Percentiles rank a stretch among this genome's conserved stretches.
Evolutionary conservation across 495 filamentous ascomycete genomes (phyloP).

Genomic region (Aspergillus cavernicola): DNA sequence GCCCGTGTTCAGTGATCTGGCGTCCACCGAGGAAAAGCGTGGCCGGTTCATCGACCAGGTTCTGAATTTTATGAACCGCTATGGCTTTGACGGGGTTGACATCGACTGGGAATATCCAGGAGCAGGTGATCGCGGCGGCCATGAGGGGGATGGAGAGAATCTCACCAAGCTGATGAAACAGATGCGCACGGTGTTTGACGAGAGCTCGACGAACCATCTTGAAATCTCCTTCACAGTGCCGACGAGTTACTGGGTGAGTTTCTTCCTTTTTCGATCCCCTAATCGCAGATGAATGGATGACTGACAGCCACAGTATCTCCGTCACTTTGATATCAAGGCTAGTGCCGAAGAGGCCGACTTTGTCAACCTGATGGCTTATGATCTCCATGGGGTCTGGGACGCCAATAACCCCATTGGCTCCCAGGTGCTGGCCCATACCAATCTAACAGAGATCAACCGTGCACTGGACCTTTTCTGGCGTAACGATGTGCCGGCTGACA

Average conservation of each 20-base stretch:
- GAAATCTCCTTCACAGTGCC: slow-evolving; percentile 38
- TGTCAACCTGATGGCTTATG: slow-evolving; percentile 55
- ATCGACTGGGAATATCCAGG: slow-evolving; percentile 27
- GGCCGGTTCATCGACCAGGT: slow-evolving; percentile 35
- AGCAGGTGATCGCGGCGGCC: slow-evolving; percentile 42
- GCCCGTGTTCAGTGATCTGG: slow-evolving; percentile 21
- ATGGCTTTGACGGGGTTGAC: slow-evolving; percentile 52
- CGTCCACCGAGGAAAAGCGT: slow-evolving; percentile 18
- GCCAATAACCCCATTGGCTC: slow-evolving; percentile 1
- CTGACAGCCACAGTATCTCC: slow-evolving; percentile 39
- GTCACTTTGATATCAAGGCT: slow-evolving; percentile 28
- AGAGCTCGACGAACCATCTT: slow-evolving; percentile 3
- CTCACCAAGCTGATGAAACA: slow-evolving; percentile 28
- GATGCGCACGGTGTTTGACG: slow-evolving; percentile 18
- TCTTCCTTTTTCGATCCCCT: no score
- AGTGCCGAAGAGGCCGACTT: slow-evolving; percentile 42
- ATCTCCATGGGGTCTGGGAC: slow-evolving; percentile 22
- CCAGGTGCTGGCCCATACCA: slow-evolving; percentile 3
- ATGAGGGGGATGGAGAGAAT: slow-evolving; percentile 34
- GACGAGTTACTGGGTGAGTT: no score
- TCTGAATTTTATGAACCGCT: slow-evolving; percentile 32
- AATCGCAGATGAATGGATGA: no score
- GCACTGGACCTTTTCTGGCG: not conserved
- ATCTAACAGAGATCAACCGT: slow-evolving; percentile 2
- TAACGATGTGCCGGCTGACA: not conserved